Evolutionary conservation across 495 filamentous ascomycete species (phyloP), one percentile per base, ranked within the genome.

Genomic region (Clavariopsis aquatica): DNA sequence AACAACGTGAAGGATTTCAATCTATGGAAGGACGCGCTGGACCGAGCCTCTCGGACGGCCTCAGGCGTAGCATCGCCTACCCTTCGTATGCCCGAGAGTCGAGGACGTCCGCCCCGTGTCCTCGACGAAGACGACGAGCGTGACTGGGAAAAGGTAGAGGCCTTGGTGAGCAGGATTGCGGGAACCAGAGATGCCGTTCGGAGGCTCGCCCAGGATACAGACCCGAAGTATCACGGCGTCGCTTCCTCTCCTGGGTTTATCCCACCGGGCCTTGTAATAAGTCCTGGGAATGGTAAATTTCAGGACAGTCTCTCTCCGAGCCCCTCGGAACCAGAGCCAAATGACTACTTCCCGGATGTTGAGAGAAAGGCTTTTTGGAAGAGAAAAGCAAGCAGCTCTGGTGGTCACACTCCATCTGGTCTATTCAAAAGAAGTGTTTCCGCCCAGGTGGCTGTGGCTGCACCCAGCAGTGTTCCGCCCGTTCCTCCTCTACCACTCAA

Each of bases 161-260:
- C 83, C 9, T 78, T 98, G 13, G 87, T 97, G 43, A 89, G 89
- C 67, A 81, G 89, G 57, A 84, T 98, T 9, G 85, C 89, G n/a
- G 91, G 90, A 9, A 92, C 90, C 43, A 81, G 93, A 68, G 94
- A 98, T 79, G 89, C 90, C 6, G 85, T 97, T 24, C 85, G 91
- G 38, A 84, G 89, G 12, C 78, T 98, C 51, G 92, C 92, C 31
- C 89, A 88, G 74, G 87, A 94, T 72, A 88, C 91, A 56, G 89
- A 89, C 66, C 83, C 85, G 15, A 88, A 90, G 70, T 82, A 80
- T 62, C 73, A 72, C 24, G 52, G 64, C 10, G 64, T 59, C 43
- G 49, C 66, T 20, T 5, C 31, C 38, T 43, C 38, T 17, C 38
- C 38, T 17, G 38, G 38, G 31, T 12, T 34, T 34, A 34, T 34